These are phyloP conservation scores for Ogataea nonfermentans DNA, from an alignment of 805 yeast genomes.

Conservation along the genomic window DNA sequence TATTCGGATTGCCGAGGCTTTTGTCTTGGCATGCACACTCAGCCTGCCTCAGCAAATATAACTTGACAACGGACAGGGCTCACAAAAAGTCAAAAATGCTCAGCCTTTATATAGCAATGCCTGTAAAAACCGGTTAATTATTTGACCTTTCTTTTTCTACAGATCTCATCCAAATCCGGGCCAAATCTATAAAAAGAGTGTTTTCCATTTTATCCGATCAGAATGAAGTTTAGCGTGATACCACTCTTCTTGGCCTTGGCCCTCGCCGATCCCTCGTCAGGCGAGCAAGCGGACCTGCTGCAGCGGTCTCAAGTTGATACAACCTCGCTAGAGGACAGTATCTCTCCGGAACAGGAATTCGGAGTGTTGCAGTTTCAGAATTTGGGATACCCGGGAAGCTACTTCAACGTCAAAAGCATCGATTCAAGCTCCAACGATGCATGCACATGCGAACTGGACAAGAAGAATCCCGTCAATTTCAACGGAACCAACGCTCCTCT, in stretches of 20 bases:
- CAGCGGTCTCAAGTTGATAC: neutral
- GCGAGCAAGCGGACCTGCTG: neutral
- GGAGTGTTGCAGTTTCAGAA: slow-evolving; percentile 49
- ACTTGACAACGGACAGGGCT: no score
- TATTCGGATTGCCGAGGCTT: neutral
- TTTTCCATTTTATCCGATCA: neutral
- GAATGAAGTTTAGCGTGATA: slow-evolving; percentile 2
- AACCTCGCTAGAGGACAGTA: no score
- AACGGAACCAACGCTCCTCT: slow-evolving; percentile 66
- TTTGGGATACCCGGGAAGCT: slow-evolving; percentile 55
- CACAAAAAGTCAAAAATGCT: no score
- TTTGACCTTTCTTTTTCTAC: neutral
- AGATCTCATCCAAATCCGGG: slow-evolving; percentile 1
- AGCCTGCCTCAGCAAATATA: no score
- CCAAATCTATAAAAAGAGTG: slow-evolving; percentile 1
- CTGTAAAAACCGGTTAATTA: neutral
- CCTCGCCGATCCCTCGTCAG: slow-evolving; percentile 2
- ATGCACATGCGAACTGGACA: slow-evolving; percentile 47
- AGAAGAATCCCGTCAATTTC: slow-evolving; percentile 36
- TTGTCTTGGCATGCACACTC: neutral
- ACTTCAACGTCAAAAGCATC: slow-evolving; percentile 44
- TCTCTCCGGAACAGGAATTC: no score
- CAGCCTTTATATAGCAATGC: neutral
- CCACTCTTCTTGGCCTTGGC: neutral
- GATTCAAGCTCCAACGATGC: slow-evolving; percentile 40